These are phyloP conservation scores for Apiotrichum laibachii DNA, from an alignment of 1,284 basidiomycete genomes.

Conservation along the genomic window DNA sequence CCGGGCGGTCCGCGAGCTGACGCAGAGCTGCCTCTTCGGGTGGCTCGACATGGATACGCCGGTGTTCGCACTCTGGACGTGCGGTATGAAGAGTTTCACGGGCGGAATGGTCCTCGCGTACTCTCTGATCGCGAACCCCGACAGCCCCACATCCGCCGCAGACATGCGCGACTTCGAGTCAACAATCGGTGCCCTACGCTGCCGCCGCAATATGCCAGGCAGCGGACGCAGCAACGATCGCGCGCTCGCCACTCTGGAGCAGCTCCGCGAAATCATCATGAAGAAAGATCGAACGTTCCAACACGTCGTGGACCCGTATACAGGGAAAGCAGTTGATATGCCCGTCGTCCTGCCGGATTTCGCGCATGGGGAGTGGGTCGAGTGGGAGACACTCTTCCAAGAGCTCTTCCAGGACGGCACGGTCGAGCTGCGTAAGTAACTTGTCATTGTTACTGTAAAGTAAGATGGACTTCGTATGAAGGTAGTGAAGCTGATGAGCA, in stretches of 20 bases:
- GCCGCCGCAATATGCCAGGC: background rate
- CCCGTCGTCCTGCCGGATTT: background rate
- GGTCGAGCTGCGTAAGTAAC: too few relatives aligned
- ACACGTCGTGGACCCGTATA: background rate
- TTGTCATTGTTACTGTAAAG: too few relatives aligned
- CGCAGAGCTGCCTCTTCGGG: background rate
- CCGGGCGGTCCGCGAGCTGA: background rate
- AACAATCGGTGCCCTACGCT: background rate
- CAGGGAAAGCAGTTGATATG: background rate
- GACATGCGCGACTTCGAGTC: too few relatives aligned
- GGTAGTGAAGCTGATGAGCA: too few relatives aligned
- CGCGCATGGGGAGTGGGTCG: conserved; percentile 2
- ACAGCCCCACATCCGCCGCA: background rate
- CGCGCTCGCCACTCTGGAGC: background rate
- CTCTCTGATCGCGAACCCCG: conserved; percentile 1
- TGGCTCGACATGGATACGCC: conserved; percentile 8
- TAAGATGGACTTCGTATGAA: too few relatives aligned
- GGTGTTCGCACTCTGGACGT: conserved; percentile 5
- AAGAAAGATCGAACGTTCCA: background rate
- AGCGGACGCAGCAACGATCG: background rate
- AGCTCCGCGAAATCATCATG: background rate
- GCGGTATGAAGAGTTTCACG: conserved; percentile 3
- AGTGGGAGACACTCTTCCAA: conserved; percentile 11
- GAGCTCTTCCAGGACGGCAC: conserved; percentile 1
- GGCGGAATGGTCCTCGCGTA: conserved; percentile 9